Evolutionary conservation across 2,329 filamentous ascomycete species (phyloP).

Genomic region (Hortaea werneckii): DNA sequence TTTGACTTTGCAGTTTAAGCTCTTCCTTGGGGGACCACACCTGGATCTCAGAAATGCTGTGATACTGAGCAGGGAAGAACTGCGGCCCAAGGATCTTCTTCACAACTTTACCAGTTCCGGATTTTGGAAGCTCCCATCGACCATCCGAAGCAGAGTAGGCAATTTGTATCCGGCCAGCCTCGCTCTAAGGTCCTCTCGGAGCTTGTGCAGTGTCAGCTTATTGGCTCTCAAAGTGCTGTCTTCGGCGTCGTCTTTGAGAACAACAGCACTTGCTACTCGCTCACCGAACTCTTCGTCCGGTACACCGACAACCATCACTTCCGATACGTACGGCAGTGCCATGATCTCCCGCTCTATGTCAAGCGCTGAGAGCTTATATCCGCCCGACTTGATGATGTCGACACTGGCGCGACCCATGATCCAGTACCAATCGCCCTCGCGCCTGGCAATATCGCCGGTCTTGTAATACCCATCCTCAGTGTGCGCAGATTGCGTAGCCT

Average conservation of each 20-base stretch:
- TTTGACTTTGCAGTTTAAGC: background rate
- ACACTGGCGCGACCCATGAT: constrained; percentile 44
- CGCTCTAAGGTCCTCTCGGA: constrained; percentile 35
- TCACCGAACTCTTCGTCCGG: constrained; percentile 45
- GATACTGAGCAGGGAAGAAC: constrained; percentile 21
- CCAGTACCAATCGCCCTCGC: constrained; percentile 38
- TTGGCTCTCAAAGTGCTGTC: constrained; percentile 8
- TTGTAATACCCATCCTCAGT: constrained; percentile 23
- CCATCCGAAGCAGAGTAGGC: constrained; percentile 37
- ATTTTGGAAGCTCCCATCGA: constrained; percentile 40
- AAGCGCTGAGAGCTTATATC: constrained; percentile 46
- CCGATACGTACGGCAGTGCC: constrained; percentile 37
- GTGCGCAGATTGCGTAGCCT: constrained; percentile 21
- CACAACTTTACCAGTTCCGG: constrained; percentile 40
- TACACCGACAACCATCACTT: constrained; percentile 46
- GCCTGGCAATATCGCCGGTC: constrained; percentile 27
- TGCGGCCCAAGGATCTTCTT: constrained; percentile 32
- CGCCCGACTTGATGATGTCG: constrained; percentile 47
- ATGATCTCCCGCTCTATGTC: constrained; percentile 47
- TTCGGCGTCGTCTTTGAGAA: constrained; percentile 25
- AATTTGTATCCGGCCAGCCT: constrained; percentile 40
- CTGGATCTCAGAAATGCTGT: constrained; percentile 15
- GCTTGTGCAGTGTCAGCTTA: constrained; percentile 29
- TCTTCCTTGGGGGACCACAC: constrained; percentile 13
- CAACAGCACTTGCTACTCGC: constrained; percentile 44